Base-by-base conservation (phyloP, 2,329 filamentous ascomycete genomes). In the Stenocarpella maydis region DNA sequence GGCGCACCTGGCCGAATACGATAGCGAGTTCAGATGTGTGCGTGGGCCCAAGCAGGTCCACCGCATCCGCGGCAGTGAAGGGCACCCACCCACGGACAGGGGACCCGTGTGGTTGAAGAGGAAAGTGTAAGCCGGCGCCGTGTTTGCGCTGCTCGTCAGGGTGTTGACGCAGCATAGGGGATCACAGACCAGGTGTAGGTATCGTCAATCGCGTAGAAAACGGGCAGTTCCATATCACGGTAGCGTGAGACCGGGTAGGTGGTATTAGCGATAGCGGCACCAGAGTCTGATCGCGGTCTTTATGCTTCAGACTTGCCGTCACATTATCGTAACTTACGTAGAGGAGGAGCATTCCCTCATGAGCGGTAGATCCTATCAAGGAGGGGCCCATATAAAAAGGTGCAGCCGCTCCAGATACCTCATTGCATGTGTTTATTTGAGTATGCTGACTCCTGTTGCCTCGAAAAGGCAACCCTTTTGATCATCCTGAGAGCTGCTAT, bases 21-120 rank as follows among this genome's bases (percentile, higher is more conserved):
- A 76, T 77, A 3, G 76, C 75, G 43, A 77, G 73, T 63, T 77
- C 75, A 31, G 73, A 73, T 15, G 75, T 72, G 55, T 77, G 75
- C 14, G 76, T 73, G 6, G 72, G 71, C 7, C 75, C 76, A 10
- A 77, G 72, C 10, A 63, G 19, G 7, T 55, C 28, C 3, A 75
- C n/a, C 26, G n/a, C 47, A 14, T 60, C 54, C 9, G 37, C 37
- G 21, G 37, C 54, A 8, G 28, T 43, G 37, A 60, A 60, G 0
- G 54, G 54, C 24, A 60, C 24, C 54, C 24, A 60, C 24, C 54
- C 37, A 60, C 19, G 37, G 54, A n/a, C 54, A 60, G 17, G 54
- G 28, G 54, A 31, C 37, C n/a, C 2, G 37, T 60, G 17, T 60
- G 54, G 17, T 60, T 60, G 37, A 60, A 60, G 17, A 43, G 12